Base-by-base conservation (phyloP, 2,329 filamentous ascomycete genomes). In the Colletotrichum orchidophilum region DNA sequence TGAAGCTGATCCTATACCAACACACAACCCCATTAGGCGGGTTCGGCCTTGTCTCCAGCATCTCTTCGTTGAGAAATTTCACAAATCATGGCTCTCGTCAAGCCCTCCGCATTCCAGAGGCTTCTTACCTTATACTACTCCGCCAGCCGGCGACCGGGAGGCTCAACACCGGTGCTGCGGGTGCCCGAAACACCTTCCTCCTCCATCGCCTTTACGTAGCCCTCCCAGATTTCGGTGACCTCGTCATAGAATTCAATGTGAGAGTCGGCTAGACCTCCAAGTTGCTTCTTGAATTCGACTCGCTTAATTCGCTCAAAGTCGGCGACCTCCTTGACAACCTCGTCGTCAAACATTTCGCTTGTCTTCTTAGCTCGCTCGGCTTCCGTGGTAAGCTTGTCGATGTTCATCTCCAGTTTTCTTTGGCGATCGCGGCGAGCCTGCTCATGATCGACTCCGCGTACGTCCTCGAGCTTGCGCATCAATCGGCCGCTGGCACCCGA, bases 251-350 rank as follows among this genome's bases (percentile, higher is more conserved):
- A 98, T 12, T 91, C 89, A 50, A 97, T 90, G 80, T 99, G 94
- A 21, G 94, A 91, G 77, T 96, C 92, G 0, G 96, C 94, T 59
- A 99, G 82, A 3, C 90, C 91, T 2, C 94, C 94, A 60, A 99
- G 87, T 75, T 96, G 95, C 74, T 92, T 89, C 80, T 94, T 94
- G 82, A 99, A 97, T 85, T 99, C 96, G 52, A 94, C 87, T 49
- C 94, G 91, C 86, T 99, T 99, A 86, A 98, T 98, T 67, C 95
- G 90, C 83, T 99, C 96, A 83, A 99, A 99, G 79, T 98, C 95
- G 24, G 89, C 88, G 1, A 98, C 94, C 81, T 99, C 96, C 77
- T 94, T 93, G 53, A 98, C 93, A 1, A 98, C 96, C 82, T 98
- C 95, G 79, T 98, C 95, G 81, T 98, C 96, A 77, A 99, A 99